Base-by-base conservation (phyloP, 2,329 filamentous ascomycete species). In the Teratosphaeria zuluensis region DNA sequence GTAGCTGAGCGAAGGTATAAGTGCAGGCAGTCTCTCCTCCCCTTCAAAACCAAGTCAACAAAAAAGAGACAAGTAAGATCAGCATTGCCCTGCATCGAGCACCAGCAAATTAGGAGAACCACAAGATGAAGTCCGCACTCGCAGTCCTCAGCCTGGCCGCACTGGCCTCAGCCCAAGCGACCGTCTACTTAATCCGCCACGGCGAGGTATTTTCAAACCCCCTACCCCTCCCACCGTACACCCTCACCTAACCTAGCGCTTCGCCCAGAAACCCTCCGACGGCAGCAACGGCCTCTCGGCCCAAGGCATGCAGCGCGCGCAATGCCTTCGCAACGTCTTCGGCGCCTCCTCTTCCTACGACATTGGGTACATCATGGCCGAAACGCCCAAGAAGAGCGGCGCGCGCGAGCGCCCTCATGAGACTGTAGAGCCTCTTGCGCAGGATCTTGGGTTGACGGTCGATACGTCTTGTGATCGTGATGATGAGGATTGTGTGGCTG, bases 141-240 rank as follows among this genome's bases (percentile, higher is more conserved):
- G 51, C 60, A 11, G 19, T 63, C 19, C 53, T 63, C 28, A 53
- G 32, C 35, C 30, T 67, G 9, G 11, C 63, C 42, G 48, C 62
- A 14, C 42, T 67, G 21, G 65, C 59, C 4, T 51, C 63, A 2
- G 67, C 64, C 14, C 56, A 69, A 16, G 77, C 81, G 1, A 84
- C 78, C 0, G 80, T 86, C 33, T 86, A 84, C 66, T 72, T 86
- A 8, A 86, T 86, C 67, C 80, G 83, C 19, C 84, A 86, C 63
- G 84, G 83, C 59, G 84, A 86, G 11, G 35, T 42, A 42, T 14
- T 16, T 12, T 11, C 16, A 5, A 12, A 12, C 35, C n/a, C 33
- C 35, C 35, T 4, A 42, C 7, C 35, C 14, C 35, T 42, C 35
- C 35, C 35, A 42, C 24, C 2, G 24, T 42, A 42, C 35, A 42